Conservation (phyloP, 306 rosid genomes). For the Fragaria ananassa region DNA sequence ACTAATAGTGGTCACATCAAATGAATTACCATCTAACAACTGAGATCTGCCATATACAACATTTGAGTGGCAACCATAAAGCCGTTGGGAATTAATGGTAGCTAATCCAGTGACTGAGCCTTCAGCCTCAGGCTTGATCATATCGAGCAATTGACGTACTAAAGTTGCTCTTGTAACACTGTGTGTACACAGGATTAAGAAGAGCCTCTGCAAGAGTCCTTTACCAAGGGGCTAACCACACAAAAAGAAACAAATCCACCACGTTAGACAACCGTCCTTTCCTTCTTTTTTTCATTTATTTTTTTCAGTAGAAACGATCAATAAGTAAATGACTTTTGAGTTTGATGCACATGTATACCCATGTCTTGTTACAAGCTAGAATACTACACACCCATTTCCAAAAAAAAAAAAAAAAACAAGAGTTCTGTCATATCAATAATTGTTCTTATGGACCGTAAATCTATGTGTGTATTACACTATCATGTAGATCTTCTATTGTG, state of each 20-base stretch:
- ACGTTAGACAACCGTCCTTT: constrained; percentile 12
- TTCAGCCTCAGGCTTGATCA: constrained; percentile 85
- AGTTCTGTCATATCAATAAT: not conserved
- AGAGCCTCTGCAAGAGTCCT: constrained; percentile 95
- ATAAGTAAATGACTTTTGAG: not conserved
- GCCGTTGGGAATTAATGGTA: constrained; percentile 71
- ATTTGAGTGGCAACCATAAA: constrained; percentile 90
- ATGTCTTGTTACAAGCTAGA: not conserved
- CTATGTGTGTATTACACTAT: not conserved
- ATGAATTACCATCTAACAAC: constrained; percentile 73
- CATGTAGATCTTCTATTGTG: not conserved
- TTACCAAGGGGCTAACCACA: constrained; percentile 89
- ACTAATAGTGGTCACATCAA: not conserved
- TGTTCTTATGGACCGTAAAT: not conserved
- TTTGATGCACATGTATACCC: not conserved
- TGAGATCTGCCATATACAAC: constrained; percentile 94
- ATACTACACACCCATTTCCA: not conserved
- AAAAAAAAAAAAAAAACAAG: not conserved
- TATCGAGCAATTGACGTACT: constrained; percentile 64
- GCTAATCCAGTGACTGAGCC: constrained; percentile 55
- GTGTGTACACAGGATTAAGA: constrained; percentile 87
- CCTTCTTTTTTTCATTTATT: not conserved
- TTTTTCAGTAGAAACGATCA: not conserved
- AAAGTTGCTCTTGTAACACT: constrained; percentile 77
- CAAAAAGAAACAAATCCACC: constrained; percentile 14